Evolutionary conservation across 306 rosid species (phyloP).

Genomic region (Clitoria ternatea): DNA sequence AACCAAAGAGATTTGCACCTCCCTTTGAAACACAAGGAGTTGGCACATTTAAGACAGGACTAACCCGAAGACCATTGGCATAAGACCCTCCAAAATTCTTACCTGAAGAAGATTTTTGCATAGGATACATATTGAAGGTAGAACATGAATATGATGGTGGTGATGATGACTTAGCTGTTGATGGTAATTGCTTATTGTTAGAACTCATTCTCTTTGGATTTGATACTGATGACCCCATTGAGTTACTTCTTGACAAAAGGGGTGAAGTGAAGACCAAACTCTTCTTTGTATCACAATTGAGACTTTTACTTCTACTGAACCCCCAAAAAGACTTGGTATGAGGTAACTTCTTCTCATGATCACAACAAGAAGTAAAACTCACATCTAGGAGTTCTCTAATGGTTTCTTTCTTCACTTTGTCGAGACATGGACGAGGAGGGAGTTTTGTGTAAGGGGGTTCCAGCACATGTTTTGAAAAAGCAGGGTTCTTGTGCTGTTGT

Average conservation of each 20-base stretch:
- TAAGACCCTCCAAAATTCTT: conserved; percentile 58
- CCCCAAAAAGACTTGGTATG: conserved; percentile 83
- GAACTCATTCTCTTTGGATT: conserved; percentile 45
- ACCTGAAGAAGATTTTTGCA: conserved; percentile 54
- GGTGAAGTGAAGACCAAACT: conserved; percentile 45
- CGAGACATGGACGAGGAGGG: conserved; percentile 50
- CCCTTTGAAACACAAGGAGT: conserved; percentile 76
- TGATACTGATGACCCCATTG: conserved; percentile 64
- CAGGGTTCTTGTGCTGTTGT: conserved; percentile 26
- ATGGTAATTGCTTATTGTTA: conserved; percentile 42
- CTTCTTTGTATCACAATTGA: conserved; percentile 59
- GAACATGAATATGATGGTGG: conserved; percentile 27
- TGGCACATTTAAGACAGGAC: conserved; percentile 73
- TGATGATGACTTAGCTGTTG: conserved; percentile 34
- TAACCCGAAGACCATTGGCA: conserved; percentile 51
- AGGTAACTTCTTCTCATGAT: conserved; percentile 35
- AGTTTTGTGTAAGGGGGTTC: conserved; percentile 25
- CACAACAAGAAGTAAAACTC: too few species aligned
- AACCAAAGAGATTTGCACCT: conserved; percentile 59
- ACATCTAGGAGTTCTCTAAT: conserved; percentile 24
- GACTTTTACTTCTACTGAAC: conserved; percentile 78
- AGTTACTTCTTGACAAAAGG: conserved; percentile 68
- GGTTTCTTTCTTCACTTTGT: conserved; percentile 46
- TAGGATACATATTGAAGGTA: conserved; percentile 25
- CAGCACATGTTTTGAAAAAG: not conserved